Evolutionary conservation across 225 moss, liverwort and hornwort genomes (phyloP).

Genomic region (Straminergon stramineum): DNA sequence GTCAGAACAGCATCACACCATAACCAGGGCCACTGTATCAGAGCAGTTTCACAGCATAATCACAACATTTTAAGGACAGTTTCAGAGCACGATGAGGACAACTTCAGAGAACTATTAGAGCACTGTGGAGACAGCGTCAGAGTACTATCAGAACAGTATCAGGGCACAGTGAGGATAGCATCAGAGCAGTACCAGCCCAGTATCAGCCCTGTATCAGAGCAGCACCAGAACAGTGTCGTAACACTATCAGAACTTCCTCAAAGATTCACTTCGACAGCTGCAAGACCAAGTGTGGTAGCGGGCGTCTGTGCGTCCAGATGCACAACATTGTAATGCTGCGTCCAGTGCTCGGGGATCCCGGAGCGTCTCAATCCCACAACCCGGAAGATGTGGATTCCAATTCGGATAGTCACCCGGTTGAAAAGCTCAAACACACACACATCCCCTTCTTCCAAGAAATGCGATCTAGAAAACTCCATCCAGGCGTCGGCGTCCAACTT

Average conservation of each 20-base stretch:
- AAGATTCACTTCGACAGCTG: not conserved
- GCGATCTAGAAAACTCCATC: slow-evolving; percentile 44
- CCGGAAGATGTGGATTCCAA: slow-evolving; percentile 39
- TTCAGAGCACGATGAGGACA: not conserved
- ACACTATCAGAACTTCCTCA: not conserved
- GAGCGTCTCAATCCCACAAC: slow-evolving; percentile 3
- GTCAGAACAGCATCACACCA: not conserved
- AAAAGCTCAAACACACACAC: slow-evolving; percentile 43
- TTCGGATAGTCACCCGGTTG: slow-evolving; percentile 18
- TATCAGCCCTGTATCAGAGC: not conserved
- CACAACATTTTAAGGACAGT: not conserved
- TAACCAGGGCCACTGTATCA: not conserved
- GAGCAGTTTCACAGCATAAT: not conserved
- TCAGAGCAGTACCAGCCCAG: not conserved
- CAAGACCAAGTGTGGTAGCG: not conserved
- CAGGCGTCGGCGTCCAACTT: slow-evolving; percentile 12
- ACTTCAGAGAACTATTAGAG: not conserved
- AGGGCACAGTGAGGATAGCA: not conserved
- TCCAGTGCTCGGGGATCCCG: slow-evolving; percentile 10
- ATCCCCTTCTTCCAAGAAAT: slow-evolving; percentile 43
- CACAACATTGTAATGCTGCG: slow-evolving; percentile 37
- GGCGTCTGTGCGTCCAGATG: not conserved
- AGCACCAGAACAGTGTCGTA: not conserved
- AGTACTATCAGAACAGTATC: not conserved
- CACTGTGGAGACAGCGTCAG: not conserved